Percentiles rank a stretch among this genome's conserved stretches.
These are phyloP conservation scores for Plantago major DNA, from an alignment of 257 asterid species.

Conservation along the genomic window DNA sequence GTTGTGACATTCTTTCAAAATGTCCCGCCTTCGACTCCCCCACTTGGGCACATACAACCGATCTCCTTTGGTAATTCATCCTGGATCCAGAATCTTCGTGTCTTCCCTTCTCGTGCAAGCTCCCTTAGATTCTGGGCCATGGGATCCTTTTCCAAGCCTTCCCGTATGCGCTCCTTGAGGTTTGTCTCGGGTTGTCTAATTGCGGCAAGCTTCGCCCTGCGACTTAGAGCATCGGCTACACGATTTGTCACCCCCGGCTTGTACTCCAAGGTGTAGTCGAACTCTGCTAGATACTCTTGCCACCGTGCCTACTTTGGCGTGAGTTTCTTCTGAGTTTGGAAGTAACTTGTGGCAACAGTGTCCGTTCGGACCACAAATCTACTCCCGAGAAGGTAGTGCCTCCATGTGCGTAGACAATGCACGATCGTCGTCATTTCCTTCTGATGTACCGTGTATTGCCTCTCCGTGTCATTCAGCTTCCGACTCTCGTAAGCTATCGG, in stretches of 20 bases:
- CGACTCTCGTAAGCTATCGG: background rate
- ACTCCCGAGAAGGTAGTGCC: conserved; percentile 5
- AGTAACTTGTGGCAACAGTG: background rate
- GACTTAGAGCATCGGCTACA: background rate
- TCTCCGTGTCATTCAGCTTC: background rate
- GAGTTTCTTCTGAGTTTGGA: conserved; percentile 1
- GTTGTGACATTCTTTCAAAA: background rate
- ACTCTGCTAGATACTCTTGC: background rate
- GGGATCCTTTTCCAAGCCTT: background rate
- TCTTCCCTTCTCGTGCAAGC: background rate
- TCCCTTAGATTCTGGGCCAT: background rate
- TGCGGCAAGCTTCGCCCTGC: background rate
- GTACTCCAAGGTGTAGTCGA: background rate
- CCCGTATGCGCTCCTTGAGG: background rate
- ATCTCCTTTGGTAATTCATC: background rate
- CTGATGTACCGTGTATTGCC: background rate
- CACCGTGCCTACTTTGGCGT: background rate
- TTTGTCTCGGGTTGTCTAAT: no score
- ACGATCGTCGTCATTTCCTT: no score
- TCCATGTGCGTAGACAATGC: background rate
- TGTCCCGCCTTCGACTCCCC: background rate
- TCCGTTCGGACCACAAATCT: background rate
- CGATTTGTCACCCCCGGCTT: background rate
- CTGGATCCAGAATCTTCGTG: background rate
- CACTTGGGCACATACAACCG: background rate